These are phyloP conservation scores for bread wheat (Triticum aestivum) DNA, from an alignment of 176 grass and related monocot genomes.

Conservation along the genomic window DNA sequence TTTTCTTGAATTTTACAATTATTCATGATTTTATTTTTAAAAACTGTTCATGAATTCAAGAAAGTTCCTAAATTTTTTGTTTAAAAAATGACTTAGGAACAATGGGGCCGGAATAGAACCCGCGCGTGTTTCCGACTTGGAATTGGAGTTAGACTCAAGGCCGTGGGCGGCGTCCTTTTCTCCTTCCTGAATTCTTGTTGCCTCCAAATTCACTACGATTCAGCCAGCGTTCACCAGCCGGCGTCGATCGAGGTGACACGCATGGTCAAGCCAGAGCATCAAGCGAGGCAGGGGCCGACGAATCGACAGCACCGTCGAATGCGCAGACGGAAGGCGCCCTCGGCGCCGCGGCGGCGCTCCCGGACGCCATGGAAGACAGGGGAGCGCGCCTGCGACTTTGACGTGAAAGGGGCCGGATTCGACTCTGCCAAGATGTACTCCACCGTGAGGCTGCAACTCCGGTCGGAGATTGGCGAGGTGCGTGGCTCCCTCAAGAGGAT, in stretches of 20 bases:
- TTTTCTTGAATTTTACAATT: no score
- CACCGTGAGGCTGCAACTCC: background rate
- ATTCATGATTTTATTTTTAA: no score
- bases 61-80: no score
- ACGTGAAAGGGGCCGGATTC: background rate
- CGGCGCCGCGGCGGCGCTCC: background rate
- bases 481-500: conserved; percentile 3
- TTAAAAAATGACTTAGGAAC: no score
- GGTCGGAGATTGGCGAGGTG: conserved; percentile 26
- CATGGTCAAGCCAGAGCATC: background rate
- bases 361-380: background rate
- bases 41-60: no score
- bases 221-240: background rate
- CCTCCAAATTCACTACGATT: background rate
- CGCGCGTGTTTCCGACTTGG: background rate
- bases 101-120: background rate
- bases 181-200: background rate
- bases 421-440: background rate
- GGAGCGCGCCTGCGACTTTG: background rate
- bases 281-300: background rate
- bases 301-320: background rate
- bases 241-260: conserved; percentile 6
- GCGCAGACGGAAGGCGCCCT: background rate
- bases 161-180: background rate
- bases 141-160: background rate